Evolutionary conservation across 352 stramenopile species (phyloP).

Genomic region (Blastocystis sp.): DNA sequence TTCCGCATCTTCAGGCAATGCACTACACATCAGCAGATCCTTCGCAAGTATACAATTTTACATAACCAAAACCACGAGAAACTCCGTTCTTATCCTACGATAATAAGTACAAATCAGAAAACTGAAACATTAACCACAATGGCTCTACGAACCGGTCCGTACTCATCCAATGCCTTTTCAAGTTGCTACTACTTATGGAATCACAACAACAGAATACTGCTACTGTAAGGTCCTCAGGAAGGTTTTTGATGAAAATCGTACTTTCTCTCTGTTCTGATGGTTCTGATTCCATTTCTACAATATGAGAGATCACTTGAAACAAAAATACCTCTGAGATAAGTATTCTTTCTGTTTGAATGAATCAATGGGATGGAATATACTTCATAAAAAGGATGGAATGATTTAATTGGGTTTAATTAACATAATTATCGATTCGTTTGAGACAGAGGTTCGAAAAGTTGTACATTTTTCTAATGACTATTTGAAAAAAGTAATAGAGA

Average conservation of each 20-base stretch:
- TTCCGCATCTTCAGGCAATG: constrained; percentile 10
- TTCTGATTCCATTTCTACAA: neutral
- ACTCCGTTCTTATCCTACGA: constrained; percentile 37
- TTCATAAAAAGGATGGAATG: too few relatives aligned
- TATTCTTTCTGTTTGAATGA: too few relatives aligned
- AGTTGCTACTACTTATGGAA: neutral
- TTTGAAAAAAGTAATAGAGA: too few relatives aligned
- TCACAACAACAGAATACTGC: neutral
- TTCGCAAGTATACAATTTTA: neutral
- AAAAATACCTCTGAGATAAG: too few relatives aligned
- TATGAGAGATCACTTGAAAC: neutral
- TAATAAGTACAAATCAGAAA: neutral
- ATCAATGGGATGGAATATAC: too few relatives aligned
- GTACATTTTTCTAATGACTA: too few relatives aligned
- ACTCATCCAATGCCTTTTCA: constrained; percentile 11
- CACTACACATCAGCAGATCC: constrained; percentile 1
- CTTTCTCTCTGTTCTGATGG: neutral
- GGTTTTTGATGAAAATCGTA: constrained; percentile 39
- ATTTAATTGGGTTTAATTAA: too few relatives aligned
- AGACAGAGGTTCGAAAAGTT: too few relatives aligned
- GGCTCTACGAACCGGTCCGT: constrained; percentile 31
- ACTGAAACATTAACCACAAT: constrained; percentile 51
- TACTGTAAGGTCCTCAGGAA: neutral
- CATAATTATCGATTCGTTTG: neutral
- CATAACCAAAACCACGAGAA: constrained; percentile 56